These are phyloP conservation scores for Aquilaria agallochum DNA, from an alignment of 441 rosid genomes.

Conservation along the genomic window DNA sequence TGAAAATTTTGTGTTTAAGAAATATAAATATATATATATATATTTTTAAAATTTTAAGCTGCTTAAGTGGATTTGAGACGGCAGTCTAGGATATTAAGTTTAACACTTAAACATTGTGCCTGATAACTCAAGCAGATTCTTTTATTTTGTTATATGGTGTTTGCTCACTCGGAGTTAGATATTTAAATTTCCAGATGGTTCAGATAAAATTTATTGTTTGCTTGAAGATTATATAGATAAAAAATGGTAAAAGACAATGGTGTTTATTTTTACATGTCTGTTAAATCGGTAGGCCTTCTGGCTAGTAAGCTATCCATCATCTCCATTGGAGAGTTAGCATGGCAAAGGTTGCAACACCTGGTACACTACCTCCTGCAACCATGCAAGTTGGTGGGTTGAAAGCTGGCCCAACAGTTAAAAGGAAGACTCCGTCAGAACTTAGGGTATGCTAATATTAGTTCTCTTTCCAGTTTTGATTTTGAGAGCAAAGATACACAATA, in stretches of 20 bases:
- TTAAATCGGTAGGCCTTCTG: background rate
- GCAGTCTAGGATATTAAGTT: too few relatives aligned
- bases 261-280: background rate
- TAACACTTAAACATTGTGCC: too few relatives aligned
- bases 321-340: slow-evolving; percentile 18
- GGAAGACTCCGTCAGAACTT: slow-evolving; percentile 76
- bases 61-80: too few relatives aligned
- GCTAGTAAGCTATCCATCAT: background rate
- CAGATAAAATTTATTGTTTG: too few relatives aligned
- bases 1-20: too few relatives aligned
- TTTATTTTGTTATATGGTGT: too few relatives aligned
- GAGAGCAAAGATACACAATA: background rate
- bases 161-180: too few relatives aligned
- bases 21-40: too few relatives aligned
- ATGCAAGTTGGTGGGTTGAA: slow-evolving; percentile 46
- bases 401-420: slow-evolving; percentile 36
- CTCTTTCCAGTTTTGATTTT: background rate
- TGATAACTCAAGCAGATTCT: too few relatives aligned
- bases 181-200: too few relatives aligned
- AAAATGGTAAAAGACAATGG: background rate
- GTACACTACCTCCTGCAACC: slow-evolving; percentile 34
- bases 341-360: slow-evolving; percentile 70
- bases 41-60: too few relatives aligned
- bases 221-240: background rate
- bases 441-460: slow-evolving; percentile 38